phyloP scores from a whole-genome alignment of 192 early-diverging fungal species.

The Rhizophagus sp. region DNA sequence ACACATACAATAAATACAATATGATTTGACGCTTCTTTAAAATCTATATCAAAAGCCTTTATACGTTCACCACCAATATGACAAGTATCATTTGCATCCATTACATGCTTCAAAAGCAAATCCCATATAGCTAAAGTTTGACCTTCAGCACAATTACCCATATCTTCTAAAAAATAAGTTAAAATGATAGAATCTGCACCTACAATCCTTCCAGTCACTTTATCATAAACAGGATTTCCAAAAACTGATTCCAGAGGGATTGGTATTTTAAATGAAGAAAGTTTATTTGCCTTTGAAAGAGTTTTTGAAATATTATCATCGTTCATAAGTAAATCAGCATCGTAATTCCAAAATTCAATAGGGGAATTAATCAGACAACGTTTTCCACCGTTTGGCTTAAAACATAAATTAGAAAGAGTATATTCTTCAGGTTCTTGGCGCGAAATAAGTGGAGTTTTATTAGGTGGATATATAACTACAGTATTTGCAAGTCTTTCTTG shows the following conservation, averaged over 20 bases:
- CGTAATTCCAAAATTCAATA: conserved; percentile 49
- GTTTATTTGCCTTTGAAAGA: neutral
- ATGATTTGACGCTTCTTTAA: conserved; percentile 40
- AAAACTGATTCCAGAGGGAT: conserved; percentile 22
- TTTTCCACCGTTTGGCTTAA: conserved; percentile 15
- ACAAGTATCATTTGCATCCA: neutral
- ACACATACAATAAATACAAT: conserved; percentile 42
- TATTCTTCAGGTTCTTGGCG: neutral
- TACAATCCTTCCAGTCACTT: conserved; percentile 14
- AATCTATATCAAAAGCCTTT: conserved; percentile 19
- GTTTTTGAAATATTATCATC: conserved; percentile 12
- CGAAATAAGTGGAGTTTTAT: neutral
- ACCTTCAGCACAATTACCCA: neutral
- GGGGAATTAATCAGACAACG: conserved; percentile 63
- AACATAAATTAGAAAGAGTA: conserved; percentile 10
- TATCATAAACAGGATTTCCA: conserved; percentile 17
- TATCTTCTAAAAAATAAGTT: conserved; percentile 54
- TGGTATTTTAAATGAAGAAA: conserved; percentile 3
- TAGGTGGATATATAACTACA: neutral
- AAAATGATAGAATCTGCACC: conserved; percentile 54
- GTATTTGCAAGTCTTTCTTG: conserved; percentile 18
- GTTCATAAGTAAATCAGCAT: neutral
- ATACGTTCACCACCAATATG: neutral
- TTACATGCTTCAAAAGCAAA: conserved; percentile 39
- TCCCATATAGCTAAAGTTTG: conserved; percentile 45